These are phyloP conservation scores for Entomortierella lignicola DNA, from an alignment of 192 early-diverging fungal species.

Conservation along the genomic window DNA sequence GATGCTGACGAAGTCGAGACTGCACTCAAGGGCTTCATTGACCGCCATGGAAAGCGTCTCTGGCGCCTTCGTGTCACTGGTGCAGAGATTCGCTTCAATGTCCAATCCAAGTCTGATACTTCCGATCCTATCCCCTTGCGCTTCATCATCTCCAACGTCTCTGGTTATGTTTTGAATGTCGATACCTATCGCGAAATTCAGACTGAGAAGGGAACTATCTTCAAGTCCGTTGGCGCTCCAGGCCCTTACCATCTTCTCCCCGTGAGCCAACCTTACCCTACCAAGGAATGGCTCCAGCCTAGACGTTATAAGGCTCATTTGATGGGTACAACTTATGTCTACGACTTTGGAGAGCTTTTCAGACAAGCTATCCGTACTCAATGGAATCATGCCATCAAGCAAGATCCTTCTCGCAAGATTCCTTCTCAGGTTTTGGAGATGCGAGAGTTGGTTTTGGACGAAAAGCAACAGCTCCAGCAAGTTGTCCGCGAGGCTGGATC, in stretches of 20 bases:
- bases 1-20: constrained; percentile 86
- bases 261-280: constrained; percentile 86
- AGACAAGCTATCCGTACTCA: constrained; percentile 82
- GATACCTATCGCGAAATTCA: constrained; percentile 94
- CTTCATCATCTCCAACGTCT: constrained; percentile 91
- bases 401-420: constrained; percentile 56
- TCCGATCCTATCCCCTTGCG: constrained; percentile 79
- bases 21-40: constrained; percentile 88
- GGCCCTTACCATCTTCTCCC: constrained; percentile 88
- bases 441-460: constrained; percentile 90
- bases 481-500: constrained; percentile 84
- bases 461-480: constrained; percentile 79
- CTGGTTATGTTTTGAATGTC: constrained; percentile 91
- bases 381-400: constrained; percentile 74
- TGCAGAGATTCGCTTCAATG: constrained; percentile 97
- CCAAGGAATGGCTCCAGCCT: constrained; percentile 96
- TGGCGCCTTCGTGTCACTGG: constrained; percentile 94
- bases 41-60: constrained; percentile 94
- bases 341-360: constrained; percentile 99
- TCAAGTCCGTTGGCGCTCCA: constrained; percentile 83
- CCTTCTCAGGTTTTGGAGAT: constrained; percentile 79
- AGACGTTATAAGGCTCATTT: constrained; percentile 97
- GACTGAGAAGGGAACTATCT: constrained; percentile 83
- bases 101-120: constrained; percentile 70
- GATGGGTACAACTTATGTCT: constrained; percentile 98